These are phyloP conservation scores for Xylaria sp. DNA, from an alignment of 2,329 filamentous ascomycete genomes.

Conservation along the genomic window DNA sequence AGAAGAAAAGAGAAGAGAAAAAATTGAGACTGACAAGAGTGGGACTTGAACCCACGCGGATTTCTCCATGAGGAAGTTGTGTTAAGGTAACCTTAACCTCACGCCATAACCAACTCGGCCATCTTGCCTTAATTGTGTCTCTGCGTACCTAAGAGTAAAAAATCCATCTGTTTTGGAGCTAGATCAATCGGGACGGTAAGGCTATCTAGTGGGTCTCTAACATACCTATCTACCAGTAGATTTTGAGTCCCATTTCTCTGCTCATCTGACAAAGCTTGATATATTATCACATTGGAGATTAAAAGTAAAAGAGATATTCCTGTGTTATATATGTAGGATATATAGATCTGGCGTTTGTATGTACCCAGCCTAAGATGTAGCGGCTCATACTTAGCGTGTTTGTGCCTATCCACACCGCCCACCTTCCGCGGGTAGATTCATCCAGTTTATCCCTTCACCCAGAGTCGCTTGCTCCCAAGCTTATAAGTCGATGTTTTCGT, in stretches of 20 bases:
- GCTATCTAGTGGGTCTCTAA: too few species aligned
- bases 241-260: too few species aligned
- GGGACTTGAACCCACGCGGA: slow-evolving; percentile 57
- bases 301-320: too few species aligned
- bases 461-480: neutral
- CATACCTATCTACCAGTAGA: too few species aligned
- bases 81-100: slow-evolving; percentile 52
- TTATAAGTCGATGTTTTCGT: neutral
- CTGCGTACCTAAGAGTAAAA: too few species aligned
- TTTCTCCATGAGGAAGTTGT: slow-evolving; percentile 48
- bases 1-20: neutral
- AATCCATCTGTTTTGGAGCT: too few species aligned
- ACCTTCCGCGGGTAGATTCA: neutral
- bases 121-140: slow-evolving; percentile 45
- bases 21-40: slow-evolving; percentile 45
- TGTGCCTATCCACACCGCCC: slow-evolving; percentile 21
- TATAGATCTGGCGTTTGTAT: too few species aligned
- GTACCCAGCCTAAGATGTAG: too few species aligned
- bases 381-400: neutral
- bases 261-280: too few species aligned
- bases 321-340: too few species aligned
- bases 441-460: neutral
- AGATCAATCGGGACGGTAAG: too few species aligned
- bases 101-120: slow-evolving; percentile 54
- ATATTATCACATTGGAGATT: too few species aligned